A percentile compares a stretch with the other conserved stretches of the same genome.
phyloP scores from a whole-genome alignment of 768 basidiomycete genomes.

The Trametes cingulata region DNA sequence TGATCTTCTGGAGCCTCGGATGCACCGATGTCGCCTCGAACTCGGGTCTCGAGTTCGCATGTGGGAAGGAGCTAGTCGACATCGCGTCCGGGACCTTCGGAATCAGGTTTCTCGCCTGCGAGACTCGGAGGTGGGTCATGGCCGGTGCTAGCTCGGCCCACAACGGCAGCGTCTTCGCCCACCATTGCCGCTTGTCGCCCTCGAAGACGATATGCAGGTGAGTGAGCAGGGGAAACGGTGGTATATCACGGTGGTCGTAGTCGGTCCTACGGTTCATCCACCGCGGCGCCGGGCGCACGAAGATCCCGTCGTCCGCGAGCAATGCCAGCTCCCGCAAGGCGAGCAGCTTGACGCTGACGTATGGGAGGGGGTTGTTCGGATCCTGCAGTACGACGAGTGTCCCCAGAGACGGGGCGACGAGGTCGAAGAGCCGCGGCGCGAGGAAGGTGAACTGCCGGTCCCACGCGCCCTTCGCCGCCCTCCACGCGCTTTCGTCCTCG shows the following conservation, averaged over 20 bases:
- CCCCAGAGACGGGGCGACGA: conserved; percentile 13
- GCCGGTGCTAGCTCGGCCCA: conserved; percentile 3
- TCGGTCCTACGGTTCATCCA: neutral
- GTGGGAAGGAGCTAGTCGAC: neutral
- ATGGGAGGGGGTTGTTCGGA: neutral
- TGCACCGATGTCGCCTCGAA: neutral
- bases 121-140: conserved; percentile 10
- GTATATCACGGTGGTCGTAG: neutral
- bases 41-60: neutral
- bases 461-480: conserved; percentile 14
- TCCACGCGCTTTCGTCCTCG: conserved; percentile 8
- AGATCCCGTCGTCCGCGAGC: conserved; percentile 7
- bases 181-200: conserved; percentile 1
- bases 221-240: conserved; percentile 6
- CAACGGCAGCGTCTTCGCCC: conserved; percentile 4
- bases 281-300: neutral
- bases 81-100: conserved; percentile 3
- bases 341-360: neutral
- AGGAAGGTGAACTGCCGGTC: conserved; percentile 12
- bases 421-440: conserved; percentile 7
- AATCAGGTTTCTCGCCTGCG: conserved; percentile 12
- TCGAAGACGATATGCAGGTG: conserved; percentile 14
- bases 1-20: neutral
- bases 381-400: conserved; percentile 10
- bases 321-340: conserved; percentile 4